Evolutionary conservation across 768 basidiomycete genomes (phyloP).

Genomic region (Nevesoporus exiguus): DNA sequence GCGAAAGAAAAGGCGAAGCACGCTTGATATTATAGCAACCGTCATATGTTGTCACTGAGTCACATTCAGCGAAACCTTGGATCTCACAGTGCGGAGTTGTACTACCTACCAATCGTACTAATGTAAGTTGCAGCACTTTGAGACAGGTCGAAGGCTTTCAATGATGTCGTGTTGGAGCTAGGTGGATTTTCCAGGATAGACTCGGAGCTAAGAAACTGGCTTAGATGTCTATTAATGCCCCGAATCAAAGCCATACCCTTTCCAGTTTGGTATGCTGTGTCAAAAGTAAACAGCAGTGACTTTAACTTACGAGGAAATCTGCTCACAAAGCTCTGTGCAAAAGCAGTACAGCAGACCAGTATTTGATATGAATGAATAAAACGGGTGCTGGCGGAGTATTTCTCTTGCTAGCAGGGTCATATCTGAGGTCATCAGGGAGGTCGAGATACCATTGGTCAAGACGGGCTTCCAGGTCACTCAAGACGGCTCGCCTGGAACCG

Average conservation of each 20-base stretch:
- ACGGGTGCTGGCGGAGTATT: constrained; percentile 60
- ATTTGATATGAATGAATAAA: constrained; percentile 66
- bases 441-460: constrained; percentile 74
- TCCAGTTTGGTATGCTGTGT: constrained; percentile 68
- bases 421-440: constrained; percentile 61
- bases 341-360: constrained; percentile 72
- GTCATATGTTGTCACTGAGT: constrained; percentile 50
- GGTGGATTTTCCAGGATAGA: constrained; percentile 42
- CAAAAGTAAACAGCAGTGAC: constrained; percentile 10
- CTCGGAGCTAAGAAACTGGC: constrained; percentile 36
- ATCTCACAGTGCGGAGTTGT: neutral
- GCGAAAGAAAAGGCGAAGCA: constrained; percentile 62
- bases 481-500: constrained; percentile 44
- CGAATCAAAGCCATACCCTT: constrained; percentile 40
- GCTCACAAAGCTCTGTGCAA: constrained; percentile 80
- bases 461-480: constrained; percentile 57
- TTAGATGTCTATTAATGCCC: neutral
- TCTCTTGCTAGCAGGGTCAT: constrained; percentile 53
- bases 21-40: constrained; percentile 59
- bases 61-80: constrained; percentile 4
- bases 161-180: constrained; percentile 42
- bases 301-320: neutral
- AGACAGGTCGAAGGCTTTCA: constrained; percentile 72
- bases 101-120: constrained; percentile 55
- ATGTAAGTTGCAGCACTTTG: constrained; percentile 72